Base-by-base conservation (phyloP, 2,329 filamentous ascomycete species). In the Coleophoma cylindrospora region DNA sequence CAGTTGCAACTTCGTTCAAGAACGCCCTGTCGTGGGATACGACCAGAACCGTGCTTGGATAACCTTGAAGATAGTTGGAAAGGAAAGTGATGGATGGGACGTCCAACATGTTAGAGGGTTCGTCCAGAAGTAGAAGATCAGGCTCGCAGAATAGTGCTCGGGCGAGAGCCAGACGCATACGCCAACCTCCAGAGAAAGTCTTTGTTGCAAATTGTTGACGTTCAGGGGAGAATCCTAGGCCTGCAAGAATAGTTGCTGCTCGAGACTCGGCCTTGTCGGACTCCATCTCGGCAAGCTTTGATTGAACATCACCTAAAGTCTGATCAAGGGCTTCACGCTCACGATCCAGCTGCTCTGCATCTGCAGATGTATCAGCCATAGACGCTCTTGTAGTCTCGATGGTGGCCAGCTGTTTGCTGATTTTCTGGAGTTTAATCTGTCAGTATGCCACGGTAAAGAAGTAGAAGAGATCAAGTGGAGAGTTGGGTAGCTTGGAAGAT, bases 61-160 rank as follows among this genome's bases (percentile, higher is more conserved):
- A 99, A 45, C 76, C 77, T 69, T 96, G 91, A 9, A 99, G 86
- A 66, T 99, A 99, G 64, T 91, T 92, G 44, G 92, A 88, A 67
- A 99, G 80, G 81, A 97, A 99, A 50, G 94, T 95, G 66, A 99
- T 97, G 21, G 94, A 97, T n/a, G 94, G 94, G 51, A 99, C 94
- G 72, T 97, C 94, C 89, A 99, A 91, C 92, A 97, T 97, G 84
- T 97, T 97, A 50, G 92, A 97, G 73, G 94, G 94, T 83, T 99
- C 94, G 75, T 99, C 94, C 61, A 99, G 90, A 68, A 99, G 80
- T 52, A 99, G 74, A 47, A 99, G 76, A 71, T 99, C 94, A 40
- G 94, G 94, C 68, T 99, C 94, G 74, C 94, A 99, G 76, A 99
- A 99, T 34, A 99, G 81, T 13, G 94, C 94, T 79, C 94, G 80